These are phyloP conservation scores for Pseudotulostoma volvatum DNA, from an alignment of 495 filamentous ascomycete species.

Conservation along the genomic window DNA sequence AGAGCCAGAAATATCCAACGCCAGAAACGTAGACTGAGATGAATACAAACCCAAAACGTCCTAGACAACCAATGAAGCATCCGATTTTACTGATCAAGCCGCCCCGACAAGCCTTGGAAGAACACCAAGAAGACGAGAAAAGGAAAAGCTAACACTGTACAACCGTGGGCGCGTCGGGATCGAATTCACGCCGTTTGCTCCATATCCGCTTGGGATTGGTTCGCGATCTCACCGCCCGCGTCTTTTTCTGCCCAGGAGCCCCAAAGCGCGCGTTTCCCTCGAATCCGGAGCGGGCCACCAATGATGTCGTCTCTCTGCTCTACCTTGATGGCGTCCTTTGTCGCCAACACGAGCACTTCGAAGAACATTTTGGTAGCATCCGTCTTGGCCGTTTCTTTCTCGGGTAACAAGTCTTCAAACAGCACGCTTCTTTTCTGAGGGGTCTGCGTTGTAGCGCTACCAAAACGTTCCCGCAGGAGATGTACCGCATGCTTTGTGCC, in stretches of 20 bases:
- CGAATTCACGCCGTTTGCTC: too few relatives aligned
- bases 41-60: too few relatives aligned
- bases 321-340: slow-evolving; percentile 96
- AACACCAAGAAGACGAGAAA: too few relatives aligned
- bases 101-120: too few relatives aligned
- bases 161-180: too few relatives aligned
- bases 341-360: slow-evolving; percentile 84
- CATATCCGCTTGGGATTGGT: too few relatives aligned
- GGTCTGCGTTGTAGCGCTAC: slow-evolving; percentile 31
- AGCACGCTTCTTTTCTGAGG: slow-evolving; percentile 60
- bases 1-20: background rate
- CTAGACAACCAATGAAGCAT: too few relatives aligned
- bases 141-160: too few relatives aligned
- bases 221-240: slow-evolving; percentile 41
- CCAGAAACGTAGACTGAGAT: too few relatives aligned
- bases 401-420: slow-evolving; percentile 85
- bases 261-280: slow-evolving; percentile 84
- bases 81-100: too few relatives aligned
- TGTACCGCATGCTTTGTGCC: slow-evolving; percentile 94
- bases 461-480: slow-evolving; percentile 77
- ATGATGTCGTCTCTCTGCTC: slow-evolving; percentile 64
- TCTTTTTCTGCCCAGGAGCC: slow-evolving; percentile 86
- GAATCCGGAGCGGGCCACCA: slow-evolving; percentile 61
- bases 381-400: slow-evolving; percentile 54
- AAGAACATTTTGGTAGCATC: slow-evolving; percentile 99